These are phyloP conservation scores for Pezicula radicicola DNA, from an alignment of 2,329 filamentous ascomycete genomes.

Conservation along the genomic window DNA sequence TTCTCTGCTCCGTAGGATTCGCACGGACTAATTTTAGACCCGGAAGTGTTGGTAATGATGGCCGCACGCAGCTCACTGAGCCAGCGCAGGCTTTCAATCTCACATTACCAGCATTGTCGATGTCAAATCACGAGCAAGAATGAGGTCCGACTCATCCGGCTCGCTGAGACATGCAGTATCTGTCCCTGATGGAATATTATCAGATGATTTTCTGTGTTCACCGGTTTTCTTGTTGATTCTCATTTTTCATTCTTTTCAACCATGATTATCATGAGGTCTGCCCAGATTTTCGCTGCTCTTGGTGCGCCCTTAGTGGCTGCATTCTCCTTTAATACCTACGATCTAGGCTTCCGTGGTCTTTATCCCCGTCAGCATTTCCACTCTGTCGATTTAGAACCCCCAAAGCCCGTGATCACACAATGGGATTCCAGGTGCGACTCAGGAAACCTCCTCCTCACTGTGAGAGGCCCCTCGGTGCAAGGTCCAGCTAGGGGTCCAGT, in stretches of 20 bases:
- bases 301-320: conserved; percentile 1
- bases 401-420: conserved; percentile 8
- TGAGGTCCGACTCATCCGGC: not conserved
- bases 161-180: not conserved
- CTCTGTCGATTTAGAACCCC: conserved; percentile 12
- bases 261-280: not conserved
- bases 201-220: not conserved
- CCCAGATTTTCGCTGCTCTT: not conserved
- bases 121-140: not conserved
- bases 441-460: conserved; percentile 11
- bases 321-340: conserved; percentile 13
- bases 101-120: not conserved
- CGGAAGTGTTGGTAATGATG: too few species aligned
- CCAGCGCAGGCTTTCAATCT: too few species aligned
- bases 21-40: too few species aligned
- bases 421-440: conserved; percentile 11
- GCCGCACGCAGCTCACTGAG: too few species aligned
- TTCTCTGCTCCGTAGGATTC: too few species aligned
- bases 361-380: conserved; percentile 14
- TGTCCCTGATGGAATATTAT: not conserved
- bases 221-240: not conserved
- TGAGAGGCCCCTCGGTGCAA: conserved; percentile 7
- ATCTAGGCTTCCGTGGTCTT: conserved; percentile 11
- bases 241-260: not conserved
- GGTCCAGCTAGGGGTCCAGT: conserved; percentile 6